Percentiles rank a stretch among this genome's conserved stretches.
Conservation (phyloP, 306 rosid species). For the Dalbergia cochinchinensis region DNA sequence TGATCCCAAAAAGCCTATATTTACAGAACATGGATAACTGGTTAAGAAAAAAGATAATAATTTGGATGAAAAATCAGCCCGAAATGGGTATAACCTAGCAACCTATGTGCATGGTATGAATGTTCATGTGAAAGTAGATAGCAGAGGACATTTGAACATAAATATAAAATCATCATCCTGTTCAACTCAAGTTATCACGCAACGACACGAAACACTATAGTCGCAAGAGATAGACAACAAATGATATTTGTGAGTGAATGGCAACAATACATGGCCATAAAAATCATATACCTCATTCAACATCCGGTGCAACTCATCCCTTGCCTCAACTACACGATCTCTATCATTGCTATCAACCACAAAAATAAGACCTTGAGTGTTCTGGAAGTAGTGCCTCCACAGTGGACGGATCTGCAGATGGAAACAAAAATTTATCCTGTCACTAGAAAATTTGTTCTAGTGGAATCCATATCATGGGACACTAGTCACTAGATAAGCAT, state of each 20-base stretch:
- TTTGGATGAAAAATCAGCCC: neutral
- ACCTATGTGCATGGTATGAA: neutral
- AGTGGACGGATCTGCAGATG: slow-evolving; percentile 83
- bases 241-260: slow-evolving; percentile 17
- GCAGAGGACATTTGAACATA: neutral
- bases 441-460: slow-evolving; percentile 5
- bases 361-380: slow-evolving; percentile 96
- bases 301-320: slow-evolving; percentile 99
- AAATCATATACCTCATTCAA: slow-evolving; percentile 80
- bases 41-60: neutral
- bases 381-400: slow-evolving; percentile 99
- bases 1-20: slow-evolving; percentile 9
- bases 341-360: slow-evolving; percentile 99
- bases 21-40: neutral
- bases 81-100: neutral
- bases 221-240: neutral
- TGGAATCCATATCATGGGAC: slow-evolving; percentile 21
- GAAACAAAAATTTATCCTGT: slow-evolving; percentile 38
- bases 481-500: slow-evolving; percentile 27
- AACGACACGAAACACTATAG: slow-evolving; percentile 26
- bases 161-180: neutral
- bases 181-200: neutral
- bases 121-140: slow-evolving; percentile 10
- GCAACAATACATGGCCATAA: neutral
- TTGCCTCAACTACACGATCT: slow-evolving; percentile 95